Conservation (phyloP, 2,329 filamentous ascomycete genomes). For the Colletotrichum incanum region DNA sequence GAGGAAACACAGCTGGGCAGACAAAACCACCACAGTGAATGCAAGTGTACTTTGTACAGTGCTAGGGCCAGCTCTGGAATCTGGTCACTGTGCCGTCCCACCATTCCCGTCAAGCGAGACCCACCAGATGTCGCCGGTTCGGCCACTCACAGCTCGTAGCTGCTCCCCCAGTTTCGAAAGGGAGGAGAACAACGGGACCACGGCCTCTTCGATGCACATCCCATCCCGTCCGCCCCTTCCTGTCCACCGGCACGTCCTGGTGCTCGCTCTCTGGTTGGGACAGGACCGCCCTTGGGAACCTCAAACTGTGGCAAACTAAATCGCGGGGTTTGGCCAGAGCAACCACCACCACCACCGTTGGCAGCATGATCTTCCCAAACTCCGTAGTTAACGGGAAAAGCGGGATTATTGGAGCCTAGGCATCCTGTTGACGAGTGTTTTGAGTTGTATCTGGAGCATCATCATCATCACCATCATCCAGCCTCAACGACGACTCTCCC, state of each 20-base stretch:
- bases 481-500: not conserved
- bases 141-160: conserved; percentile 14
- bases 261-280: not conserved
- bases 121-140: not conserved
- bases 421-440: not conserved
- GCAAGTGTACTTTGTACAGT: not conserved
- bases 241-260: not conserved
- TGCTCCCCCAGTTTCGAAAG: conserved; percentile 42
- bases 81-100: not conserved
- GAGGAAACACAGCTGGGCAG: conserved; percentile 17
- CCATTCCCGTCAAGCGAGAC: conserved; percentile 29
- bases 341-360: not conserved
- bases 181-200: conserved; percentile 22
- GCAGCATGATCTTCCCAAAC: not conserved
- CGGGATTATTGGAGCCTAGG: conserved; percentile 1
- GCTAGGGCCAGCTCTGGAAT: no score
- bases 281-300: conserved; percentile 24
- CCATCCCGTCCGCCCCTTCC: not conserved
- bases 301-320: conserved; percentile 41
- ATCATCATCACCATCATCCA: not conserved
- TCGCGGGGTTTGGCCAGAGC: conserved; percentile 33
- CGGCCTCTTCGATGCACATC: not conserved
- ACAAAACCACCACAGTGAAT: not conserved
- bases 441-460: not conserved
- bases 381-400: not conserved